Evolutionary conservation across 352 stramenopile genomes (phyloP).

Genomic region (Pythium dissotocum): DNA sequence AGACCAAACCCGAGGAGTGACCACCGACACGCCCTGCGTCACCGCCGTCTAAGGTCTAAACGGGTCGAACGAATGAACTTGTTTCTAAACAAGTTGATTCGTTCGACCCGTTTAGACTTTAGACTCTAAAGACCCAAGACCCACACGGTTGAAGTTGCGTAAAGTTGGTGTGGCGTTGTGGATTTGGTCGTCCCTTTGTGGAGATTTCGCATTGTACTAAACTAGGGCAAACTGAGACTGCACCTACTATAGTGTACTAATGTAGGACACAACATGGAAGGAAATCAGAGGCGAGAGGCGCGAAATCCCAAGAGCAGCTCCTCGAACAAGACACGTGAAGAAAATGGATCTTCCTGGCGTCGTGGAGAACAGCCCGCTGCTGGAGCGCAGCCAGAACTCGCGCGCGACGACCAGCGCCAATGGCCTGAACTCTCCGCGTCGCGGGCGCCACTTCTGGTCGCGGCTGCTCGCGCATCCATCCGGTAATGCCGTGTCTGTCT

Average conservation of each 20-base stretch:
- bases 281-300: neutral
- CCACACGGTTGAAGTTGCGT: constrained; percentile 8
- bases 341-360: constrained; percentile 17
- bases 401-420: constrained; percentile 12
- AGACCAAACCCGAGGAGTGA: constrained; percentile 1
- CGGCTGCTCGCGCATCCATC: constrained; percentile 22
- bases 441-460: constrained; percentile 31
- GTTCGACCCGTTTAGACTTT: neutral
- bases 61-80: neutral
- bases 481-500: constrained; percentile 3
- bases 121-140: neutral
- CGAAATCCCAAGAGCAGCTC: neutral
- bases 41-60: neutral
- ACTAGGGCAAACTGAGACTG: neutral
- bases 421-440: constrained; percentile 21
- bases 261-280: neutral
- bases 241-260: neutral
- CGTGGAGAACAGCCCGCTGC: constrained; percentile 24
- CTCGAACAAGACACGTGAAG: neutral
- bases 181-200: neutral
- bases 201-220: neutral
- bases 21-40: constrained; percentile 18
- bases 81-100: too few relatives aligned
- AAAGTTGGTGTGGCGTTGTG: neutral
- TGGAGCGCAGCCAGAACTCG: constrained; percentile 22